Conservation (phyloP, 192 early-diverging fungal genomes). For the Umbelopsis sp. region DNA sequence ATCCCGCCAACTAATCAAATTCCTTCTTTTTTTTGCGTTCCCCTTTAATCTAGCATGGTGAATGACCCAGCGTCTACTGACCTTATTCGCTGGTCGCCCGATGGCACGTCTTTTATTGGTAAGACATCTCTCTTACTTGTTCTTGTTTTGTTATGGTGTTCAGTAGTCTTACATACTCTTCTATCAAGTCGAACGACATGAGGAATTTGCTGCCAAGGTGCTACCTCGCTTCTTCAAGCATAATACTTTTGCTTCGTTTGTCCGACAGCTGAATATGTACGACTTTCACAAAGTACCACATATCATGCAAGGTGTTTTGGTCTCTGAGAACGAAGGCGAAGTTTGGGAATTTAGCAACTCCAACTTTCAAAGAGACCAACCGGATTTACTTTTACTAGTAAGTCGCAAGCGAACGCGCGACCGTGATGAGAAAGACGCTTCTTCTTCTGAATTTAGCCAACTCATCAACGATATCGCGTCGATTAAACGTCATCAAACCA, state of each 20-base stretch:
- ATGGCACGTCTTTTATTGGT: slow-evolving; percentile 82
- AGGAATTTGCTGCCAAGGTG: slow-evolving; percentile 82
- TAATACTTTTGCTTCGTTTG: slow-evolving; percentile 89
- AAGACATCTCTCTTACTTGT: neutral
- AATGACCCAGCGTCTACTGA: slow-evolving; percentile 77
- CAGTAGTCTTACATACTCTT: neutral
- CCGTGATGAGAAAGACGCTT: slow-evolving; percentile 45
- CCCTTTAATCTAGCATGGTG: slow-evolving; percentile 78
- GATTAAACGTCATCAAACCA: slow-evolving; percentile 88
- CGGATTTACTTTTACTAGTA: slow-evolving; percentile 87
- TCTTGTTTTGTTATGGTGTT: neutral
- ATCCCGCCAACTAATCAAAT: no score
- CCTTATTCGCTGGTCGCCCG: slow-evolving; percentile 88
- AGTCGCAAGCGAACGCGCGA: slow-evolving; percentile 74
- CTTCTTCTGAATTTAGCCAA: slow-evolving; percentile 41
- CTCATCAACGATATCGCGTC: slow-evolving; percentile 80
- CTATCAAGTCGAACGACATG: slow-evolving; percentile 58
- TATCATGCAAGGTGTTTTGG: slow-evolving; percentile 85
- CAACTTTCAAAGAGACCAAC: slow-evolving; percentile 87
- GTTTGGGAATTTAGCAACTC: slow-evolving; percentile 92
- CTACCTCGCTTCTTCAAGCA: slow-evolving; percentile 91
- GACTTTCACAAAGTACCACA: slow-evolving; percentile 98
- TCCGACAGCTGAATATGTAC: slow-evolving; percentile 94
- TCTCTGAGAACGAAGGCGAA: slow-evolving; percentile 75
- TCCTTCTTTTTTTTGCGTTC: neutral